Conservation (phyloP, 441 rosid species). For the Omphalea diandra region DNA sequence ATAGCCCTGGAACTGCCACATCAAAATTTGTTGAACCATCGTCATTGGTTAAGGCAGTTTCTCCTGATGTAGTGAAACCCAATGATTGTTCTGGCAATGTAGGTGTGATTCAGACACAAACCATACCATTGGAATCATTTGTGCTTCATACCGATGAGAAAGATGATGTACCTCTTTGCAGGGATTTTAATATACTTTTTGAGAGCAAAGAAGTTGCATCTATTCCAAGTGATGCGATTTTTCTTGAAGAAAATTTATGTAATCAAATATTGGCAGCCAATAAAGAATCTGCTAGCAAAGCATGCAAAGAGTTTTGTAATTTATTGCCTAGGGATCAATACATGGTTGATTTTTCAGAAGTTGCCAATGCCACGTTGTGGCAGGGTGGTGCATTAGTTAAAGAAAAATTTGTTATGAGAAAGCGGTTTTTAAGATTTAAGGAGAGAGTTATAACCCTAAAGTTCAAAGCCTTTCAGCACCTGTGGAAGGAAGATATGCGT, state of each 20-base stretch:
- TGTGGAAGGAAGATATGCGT: conserved; percentile 86
- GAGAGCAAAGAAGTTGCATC: conserved; percentile 27
- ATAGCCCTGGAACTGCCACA: conserved; percentile 74
- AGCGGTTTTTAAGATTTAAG: conserved; percentile 53
- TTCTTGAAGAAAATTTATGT: conserved; percentile 37
- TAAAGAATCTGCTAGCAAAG: conserved; percentile 60
- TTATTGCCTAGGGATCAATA: conserved; percentile 47
- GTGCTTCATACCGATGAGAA: conserved; percentile 28
- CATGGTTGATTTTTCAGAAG: conserved; percentile 36
- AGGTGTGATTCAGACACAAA: conserved; percentile 26
- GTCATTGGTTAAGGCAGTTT: conserved; percentile 24
- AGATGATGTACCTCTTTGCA: conserved; percentile 26
- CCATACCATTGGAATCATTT: conserved; percentile 16
- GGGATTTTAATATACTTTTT: conserved; percentile 25
- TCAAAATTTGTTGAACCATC: conserved; percentile 49
- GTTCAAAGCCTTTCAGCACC: conserved; percentile 69
- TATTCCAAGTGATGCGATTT: conserved; percentile 23
- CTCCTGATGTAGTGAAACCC: conserved; percentile 31
- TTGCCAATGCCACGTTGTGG: conserved; percentile 23
- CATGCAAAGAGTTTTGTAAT: conserved; percentile 52
- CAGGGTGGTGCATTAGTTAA: conserved; percentile 41
- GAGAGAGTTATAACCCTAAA: conserved; percentile 80
- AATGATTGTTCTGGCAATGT: conserved; percentile 33
- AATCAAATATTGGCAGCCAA: conserved; percentile 53
- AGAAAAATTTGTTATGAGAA: conserved; percentile 50